Percentiles rank a stretch among this genome's conserved stretches.
Evolutionary conservation across 345 rosid species (phyloP).

Genomic region (Citrus australasica): DNA sequence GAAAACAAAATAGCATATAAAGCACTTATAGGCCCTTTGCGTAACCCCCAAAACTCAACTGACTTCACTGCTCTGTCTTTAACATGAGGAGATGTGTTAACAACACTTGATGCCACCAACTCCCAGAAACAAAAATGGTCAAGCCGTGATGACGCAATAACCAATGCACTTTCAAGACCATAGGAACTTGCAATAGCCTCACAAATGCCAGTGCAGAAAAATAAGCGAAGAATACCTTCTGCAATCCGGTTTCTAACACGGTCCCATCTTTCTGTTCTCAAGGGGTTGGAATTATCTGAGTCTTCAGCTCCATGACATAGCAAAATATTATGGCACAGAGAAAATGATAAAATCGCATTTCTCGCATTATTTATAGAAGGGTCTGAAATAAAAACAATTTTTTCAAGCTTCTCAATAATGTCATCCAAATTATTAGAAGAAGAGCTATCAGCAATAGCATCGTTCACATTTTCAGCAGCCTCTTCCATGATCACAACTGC

Average conservation of each 20-base stretch:
- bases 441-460: slow-evolving; percentile 40
- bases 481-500: slow-evolving; percentile 93
- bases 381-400: slow-evolving; percentile 52
- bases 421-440: slow-evolving; percentile 35
- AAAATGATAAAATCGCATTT: slow-evolving; percentile 71
- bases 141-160: slow-evolving; percentile 59
- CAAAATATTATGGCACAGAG: slow-evolving; percentile 40
- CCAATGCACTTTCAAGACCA: slow-evolving; percentile 59
- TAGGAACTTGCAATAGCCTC: slow-evolving; percentile 77
- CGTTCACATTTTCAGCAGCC: slow-evolving; percentile 70
- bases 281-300: slow-evolving; percentile 25
- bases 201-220: slow-evolving; percentile 82
- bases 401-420: slow-evolving; percentile 45
- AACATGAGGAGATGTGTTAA: slow-evolving; percentile 52
- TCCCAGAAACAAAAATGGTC: slow-evolving; percentile 69
- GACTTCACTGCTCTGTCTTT: slow-evolving; percentile 87
- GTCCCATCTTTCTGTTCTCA: slow-evolving; percentile 52
- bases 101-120: slow-evolving; percentile 60
- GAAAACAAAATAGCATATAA: slow-evolving; percentile 81
- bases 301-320: slow-evolving; percentile 32
- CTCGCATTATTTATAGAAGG: slow-evolving; percentile 44
- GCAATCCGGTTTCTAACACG: slow-evolving; percentile 55
- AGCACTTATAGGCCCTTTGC: slow-evolving; percentile 74
- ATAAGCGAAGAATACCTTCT: slow-evolving; percentile 81
- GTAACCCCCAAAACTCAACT: slow-evolving; percentile 85